Evolutionary conservation across 2,329 filamentous ascomycete species (phyloP), one percentile per base, ranked within the genome.

Genomic region (Incumbomyces delicatus): DNA sequence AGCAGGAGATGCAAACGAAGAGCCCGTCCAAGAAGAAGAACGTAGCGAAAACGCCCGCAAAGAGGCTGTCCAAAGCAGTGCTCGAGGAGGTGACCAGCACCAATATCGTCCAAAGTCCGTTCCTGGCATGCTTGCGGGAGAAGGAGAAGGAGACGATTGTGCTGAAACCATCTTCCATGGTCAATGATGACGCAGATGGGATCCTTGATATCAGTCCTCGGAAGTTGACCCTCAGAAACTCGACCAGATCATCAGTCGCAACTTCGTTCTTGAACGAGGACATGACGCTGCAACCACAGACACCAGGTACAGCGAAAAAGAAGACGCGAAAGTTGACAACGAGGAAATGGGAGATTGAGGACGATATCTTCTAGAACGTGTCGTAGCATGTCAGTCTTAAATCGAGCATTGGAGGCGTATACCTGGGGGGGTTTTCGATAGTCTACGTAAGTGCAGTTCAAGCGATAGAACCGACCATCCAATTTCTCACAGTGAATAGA

Each of bases 1-100:
- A 80, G 59, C 75, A 83, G 31, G 83, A 88, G 63, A 60, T 87
- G 5, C 69, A 70, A 0, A 71, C 70, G 12, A 74, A 78, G 45
- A 87, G 80, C 46, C 83, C 83, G 0, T 77, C 71, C 2, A 83
- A 78, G 64, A 67, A 66, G 53, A 51, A 52, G 34, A 55, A 50
- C 12, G 49, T 48, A 5, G 44, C 52, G 14, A 55, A 53, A 37
- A 48, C 47, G 2, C 44, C 37, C n/a, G 44, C 22, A 7, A 45
- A 38, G 34, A 45, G 38, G 22, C 17, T 30, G 11, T 38, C 42
- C 7, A 45, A 45, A 32, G 32, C 48, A 17, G 48, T 53, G 13
- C 42, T 56, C 33, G 52, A 54, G 22, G 54, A 56, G 34, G 43
- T 44, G 6, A 48, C 49, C 13, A 57, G 53, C 48, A 46, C 30